Evolutionary conservation across 2,329 filamentous ascomycete genomes (phyloP), one percentile per base, ranked within the genome.

Genomic region (Neofusicoccum ribis): DNA sequence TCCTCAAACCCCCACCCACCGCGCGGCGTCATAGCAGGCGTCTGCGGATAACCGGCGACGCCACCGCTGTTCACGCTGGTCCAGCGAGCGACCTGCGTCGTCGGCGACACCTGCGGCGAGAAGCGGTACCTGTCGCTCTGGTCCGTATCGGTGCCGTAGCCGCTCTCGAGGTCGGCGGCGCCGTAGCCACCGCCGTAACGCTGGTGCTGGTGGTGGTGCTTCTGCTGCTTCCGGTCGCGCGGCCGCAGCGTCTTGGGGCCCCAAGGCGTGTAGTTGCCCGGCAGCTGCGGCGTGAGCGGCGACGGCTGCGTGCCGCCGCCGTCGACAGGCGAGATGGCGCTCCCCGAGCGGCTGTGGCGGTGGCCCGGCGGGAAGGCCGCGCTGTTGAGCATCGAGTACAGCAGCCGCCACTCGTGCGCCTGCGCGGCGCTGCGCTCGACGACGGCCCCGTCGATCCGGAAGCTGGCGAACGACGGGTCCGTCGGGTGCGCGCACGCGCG

Each of bases 401-500:
- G 23, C 11, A 49, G 39, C 8, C 70, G 73, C 73, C 80, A 80
- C 14, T 72, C 72, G 39, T 75, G 68, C 5, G 78, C 77, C 62
- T 82, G 78, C 12, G 65, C 50, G 50, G 71, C 64, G 71, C 80
- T 74, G 61, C 68, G 69, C n/a, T 70, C 70, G 12, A 82, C 73
- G 49, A 81, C 74, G 3, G 72, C 70, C 5, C 71, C 71, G 54
- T 77, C 71, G 67, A 83, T 81, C 62, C 76, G 72, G 72, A 80
- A 83, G 47, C 72, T 74, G 11, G 83, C 85, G 74, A 88, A 92
- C 14, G 84, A 83, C n/a, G 85, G 72, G 41, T 88, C 82, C n/a
- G 85, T 82, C 1, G 88, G 87, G 0, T 79, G 83, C 14, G 89
- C 80, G 75, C 95, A 99, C 51, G 87, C 79, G 3, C 83, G 82